Base-by-base conservation (phyloP, 129 eudicot genomes). In the Daucus carota region DNA sequence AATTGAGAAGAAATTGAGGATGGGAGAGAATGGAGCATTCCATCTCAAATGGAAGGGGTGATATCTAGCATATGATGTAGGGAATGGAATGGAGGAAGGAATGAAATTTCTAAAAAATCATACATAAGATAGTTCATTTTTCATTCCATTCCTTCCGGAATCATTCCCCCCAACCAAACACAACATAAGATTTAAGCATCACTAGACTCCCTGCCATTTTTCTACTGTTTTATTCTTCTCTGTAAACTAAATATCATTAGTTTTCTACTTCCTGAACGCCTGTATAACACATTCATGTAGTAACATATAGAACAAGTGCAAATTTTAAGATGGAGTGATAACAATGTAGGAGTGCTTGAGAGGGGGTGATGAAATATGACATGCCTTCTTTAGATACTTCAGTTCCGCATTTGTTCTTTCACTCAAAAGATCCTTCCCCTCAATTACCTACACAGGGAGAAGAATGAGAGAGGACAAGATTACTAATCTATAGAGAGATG, bases 401-500 rank as follows among this genome's bases (percentile, higher is more conserved):
- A 91, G 84, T 82, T 94, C 97, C 16, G 99, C 78, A 79, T 91
- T 83, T 77, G 99, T 94, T 84, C 97, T 84, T 81, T 94, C 99
- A 68, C 92, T 94, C 84, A 94, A 80, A 77, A 94, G 96, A 82
- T 94, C 94, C 81, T 87, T 82, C 80, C 99, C 99, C 22, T 89
- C 93, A 16, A 91, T 73, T 59, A 94, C 90, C 99, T 94, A 87
- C 73, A 57, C 44, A 32, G 18, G 17, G 42, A 31, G n/a, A 54
- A 31, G 4, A 40, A 44, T 18, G 13, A 41, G 45, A 70, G 11
- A 54, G 41, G 69, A 63, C 26, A 46, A 24, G 40, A 18, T 54
- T 67, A 5, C 70, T 31, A n/a, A 29, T 12, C 38, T 29, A 15
- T 14, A 13, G 34, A 63, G 70, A 63, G 22, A 28, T 24, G 36